Base-by-base conservation (phyloP, 2,329 filamentous ascomycete species). In the Cladophialophora psammophila region DNA sequence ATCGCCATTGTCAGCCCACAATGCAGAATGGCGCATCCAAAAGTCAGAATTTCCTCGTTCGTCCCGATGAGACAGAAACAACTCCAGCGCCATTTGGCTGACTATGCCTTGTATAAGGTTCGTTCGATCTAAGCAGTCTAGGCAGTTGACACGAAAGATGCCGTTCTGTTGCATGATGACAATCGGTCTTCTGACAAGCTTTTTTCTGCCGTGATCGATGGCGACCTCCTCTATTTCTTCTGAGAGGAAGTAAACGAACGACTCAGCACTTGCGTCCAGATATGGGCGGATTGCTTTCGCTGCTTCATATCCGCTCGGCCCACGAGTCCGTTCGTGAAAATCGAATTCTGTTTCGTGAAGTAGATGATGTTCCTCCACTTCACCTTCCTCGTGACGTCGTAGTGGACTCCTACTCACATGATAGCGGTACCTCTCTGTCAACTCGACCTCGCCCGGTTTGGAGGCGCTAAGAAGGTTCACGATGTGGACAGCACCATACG, bases 1-100 rank as follows among this genome's bases (percentile, higher is more conserved):
- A 80, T 99, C 95, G 26, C 95, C 95, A 75, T 97, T 98, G 78
- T 99, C 95, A 38, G 95, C 95, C 95, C 95, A 99, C 1, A 99
- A 84, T 68, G 89, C 95, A 8, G 93, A 94, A 80, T 99, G 95
- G 57, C 92, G 86, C 80, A 92, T 90, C 91, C 94, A 97, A 74
- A 98, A 94, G 75, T 98, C 94, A 0, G 89, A 86, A 56, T 68
- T 71, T 0, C 91, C 90, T 68, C 83, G 85, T 71, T 92, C 88
- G 32, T 85, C 86, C 67, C 90, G 86, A 72, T 96, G 93, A 13
- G 81, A 80, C 3, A 99, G 81, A 73, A 98, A 98, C 0, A 90
- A 84, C 76, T 97, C 93, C 20, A 97, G 84, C 0, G 93, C 93
- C 91, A 97, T 94, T 74, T 93, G 91, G 65, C 94, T 97, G 73